Evolutionary conservation across 2,329 filamentous ascomycete genomes (phyloP).

Genomic region (Fusarium hostae): DNA sequence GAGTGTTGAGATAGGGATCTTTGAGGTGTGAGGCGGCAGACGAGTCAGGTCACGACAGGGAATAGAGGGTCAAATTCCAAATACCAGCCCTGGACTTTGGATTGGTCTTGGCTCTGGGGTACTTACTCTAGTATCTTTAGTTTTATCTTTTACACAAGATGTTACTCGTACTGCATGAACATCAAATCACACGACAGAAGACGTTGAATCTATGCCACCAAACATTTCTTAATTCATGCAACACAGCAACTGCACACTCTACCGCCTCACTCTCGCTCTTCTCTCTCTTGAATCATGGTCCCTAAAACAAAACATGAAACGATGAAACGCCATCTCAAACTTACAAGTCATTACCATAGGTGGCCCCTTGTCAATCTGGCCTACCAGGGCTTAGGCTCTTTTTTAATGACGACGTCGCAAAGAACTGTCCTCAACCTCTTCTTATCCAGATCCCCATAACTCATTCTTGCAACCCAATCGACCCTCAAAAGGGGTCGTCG

Average conservation of each 20-base stretch:
- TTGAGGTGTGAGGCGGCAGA: slow-evolving; percentile 16
- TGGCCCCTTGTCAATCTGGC: slow-evolving; percentile 21
- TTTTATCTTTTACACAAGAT: slow-evolving; percentile 2
- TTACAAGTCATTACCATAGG: slow-evolving; percentile 25
- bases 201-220: not conserved
- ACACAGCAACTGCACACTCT: not conserved
- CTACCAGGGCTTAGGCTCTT: slow-evolving; percentile 4
- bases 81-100: slow-evolving; percentile 1
- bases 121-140: not conserved
- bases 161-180: slow-evolving; percentile 13
- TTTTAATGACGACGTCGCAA: slow-evolving; percentile 17
- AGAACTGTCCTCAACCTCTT: not conserved
- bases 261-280: not conserved
- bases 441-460: slow-evolving; percentile 8
- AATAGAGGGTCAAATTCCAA: slow-evolving; percentile 27
- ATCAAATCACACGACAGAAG: slow-evolving; percentile 1
- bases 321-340: slow-evolving; percentile 35
- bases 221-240: not conserved
- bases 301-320: slow-evolving; percentile 23
- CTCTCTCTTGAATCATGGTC: not conserved
- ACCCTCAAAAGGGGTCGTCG: slow-evolving; percentile 10
- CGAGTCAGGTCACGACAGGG: slow-evolving; percentile 23
- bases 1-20: slow-evolving; percentile 23
- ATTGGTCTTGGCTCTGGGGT: slow-evolving; percentile 6
- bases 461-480: slow-evolving; percentile 21